Conservation (phyloP, 2,329 filamentous ascomycete species). For the Talaromyces sp. region DNA sequence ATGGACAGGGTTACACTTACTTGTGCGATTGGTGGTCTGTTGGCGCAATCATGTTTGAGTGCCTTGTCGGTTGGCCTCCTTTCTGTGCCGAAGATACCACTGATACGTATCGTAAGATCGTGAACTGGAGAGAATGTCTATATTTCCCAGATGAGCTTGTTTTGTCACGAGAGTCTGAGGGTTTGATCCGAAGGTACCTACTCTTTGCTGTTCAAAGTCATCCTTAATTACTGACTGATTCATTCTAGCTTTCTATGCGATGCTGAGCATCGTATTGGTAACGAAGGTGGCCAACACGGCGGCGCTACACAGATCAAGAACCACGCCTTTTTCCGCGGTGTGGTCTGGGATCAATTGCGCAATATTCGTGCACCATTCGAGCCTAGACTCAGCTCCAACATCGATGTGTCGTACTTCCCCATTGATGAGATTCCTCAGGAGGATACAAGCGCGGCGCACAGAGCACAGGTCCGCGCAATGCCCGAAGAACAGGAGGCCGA, state of each 20-base stretch:
- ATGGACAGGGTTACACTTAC: conserved; percentile 91
- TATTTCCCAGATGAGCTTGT: conserved; percentile 97
- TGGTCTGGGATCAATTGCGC: conserved; percentile 89
- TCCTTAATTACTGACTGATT: conserved; percentile 27
- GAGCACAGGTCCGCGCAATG: conserved; percentile 74
- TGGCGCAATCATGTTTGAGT: conserved; percentile 99
- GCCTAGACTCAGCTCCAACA: conserved; percentile 85
- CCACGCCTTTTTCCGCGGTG: conserved; percentile 94
- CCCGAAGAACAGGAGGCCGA: conserved; percentile 80
- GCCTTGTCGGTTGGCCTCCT: conserved; percentile 95
- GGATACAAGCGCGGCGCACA: conserved; percentile 82
- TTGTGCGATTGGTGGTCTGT: conserved; percentile 99
- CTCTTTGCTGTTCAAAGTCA: not conserved
- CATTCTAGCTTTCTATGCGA: conserved; percentile 80
- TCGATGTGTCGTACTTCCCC: conserved; percentile 98
- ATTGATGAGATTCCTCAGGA: conserved; percentile 98
- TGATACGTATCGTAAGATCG: conserved; percentile 98
- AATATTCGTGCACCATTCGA: conserved; percentile 95
- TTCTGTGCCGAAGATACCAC: conserved; percentile 98
- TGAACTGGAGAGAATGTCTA: conserved; percentile 93
- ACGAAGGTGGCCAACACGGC: conserved; percentile 56
- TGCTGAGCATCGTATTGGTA: conserved; percentile 84
- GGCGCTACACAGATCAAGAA: conserved; percentile 90
- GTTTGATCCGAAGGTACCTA: conserved; percentile 79
- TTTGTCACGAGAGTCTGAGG: conserved; percentile 82